Evolutionary conservation across 2,329 filamentous ascomycete species (phyloP).

Genomic region (Ramichloridium luteum): DNA sequence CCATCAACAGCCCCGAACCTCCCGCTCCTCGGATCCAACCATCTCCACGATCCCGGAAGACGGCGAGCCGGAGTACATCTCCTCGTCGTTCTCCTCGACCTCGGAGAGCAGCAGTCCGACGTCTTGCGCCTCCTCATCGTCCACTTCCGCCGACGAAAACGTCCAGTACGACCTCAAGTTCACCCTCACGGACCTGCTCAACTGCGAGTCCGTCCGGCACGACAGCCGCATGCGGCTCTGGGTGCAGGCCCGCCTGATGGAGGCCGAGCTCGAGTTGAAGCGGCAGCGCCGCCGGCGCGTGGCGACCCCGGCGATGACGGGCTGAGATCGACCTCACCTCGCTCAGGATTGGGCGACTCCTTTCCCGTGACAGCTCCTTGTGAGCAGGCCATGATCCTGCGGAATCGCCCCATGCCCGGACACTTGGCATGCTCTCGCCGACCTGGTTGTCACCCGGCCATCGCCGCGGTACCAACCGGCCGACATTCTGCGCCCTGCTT

Average conservation of each 20-base stretch:
- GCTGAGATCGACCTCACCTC: too few species aligned
- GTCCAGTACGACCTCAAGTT: constrained; percentile 43
- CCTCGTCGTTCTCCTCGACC: constrained; percentile 4
- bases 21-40: too few species aligned
- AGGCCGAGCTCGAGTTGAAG: constrained; percentile 39
- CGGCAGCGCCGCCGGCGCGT: constrained; percentile 21
- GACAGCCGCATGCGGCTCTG: constrained; percentile 37
- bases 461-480: too few species aligned
- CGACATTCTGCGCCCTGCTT: too few species aligned
- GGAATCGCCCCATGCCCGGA: too few species aligned
- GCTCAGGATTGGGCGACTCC: too few species aligned
- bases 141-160: constrained; percentile 18
- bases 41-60: constrained; percentile 17
- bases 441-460: too few species aligned
- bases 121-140: constrained; percentile 4
- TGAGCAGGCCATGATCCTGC: too few species aligned
- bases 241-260: constrained; percentile 42
- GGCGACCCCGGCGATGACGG: constrained; percentile 10
- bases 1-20: too few species aligned
- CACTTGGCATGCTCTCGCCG: too few species aligned
- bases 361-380: too few species aligned
- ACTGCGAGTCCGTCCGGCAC: constrained; percentile 37
- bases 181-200: constrained; percentile 42
- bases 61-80: constrained; percentile 5
- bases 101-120: constrained; percentile 2